phyloP scores from a whole-genome alignment of 2,329 filamentous ascomycete genomes.

The Biscogniauxia marginata region DNA sequence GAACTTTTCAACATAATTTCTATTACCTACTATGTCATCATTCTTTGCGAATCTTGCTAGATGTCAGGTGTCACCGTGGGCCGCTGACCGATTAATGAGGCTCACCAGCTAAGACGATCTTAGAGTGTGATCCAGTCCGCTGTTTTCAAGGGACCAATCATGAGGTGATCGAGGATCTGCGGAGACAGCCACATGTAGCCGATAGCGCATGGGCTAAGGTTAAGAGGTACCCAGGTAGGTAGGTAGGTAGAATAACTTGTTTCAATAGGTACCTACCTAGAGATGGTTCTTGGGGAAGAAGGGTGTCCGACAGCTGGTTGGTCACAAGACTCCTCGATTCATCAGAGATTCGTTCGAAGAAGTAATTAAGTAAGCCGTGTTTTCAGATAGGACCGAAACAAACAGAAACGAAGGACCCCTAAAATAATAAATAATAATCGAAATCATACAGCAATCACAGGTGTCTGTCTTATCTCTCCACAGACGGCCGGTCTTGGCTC shows the following conservation, averaged over 20 bases:
- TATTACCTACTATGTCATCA: background rate
- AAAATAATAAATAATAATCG: background rate
- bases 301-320: background rate
- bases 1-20: background rate
- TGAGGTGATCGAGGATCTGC: background rate
- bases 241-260: background rate
- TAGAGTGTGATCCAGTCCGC: background rate
- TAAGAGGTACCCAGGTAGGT: background rate
- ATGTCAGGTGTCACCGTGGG: background rate
- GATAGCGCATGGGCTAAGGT: background rate
- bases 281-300: too few species aligned
- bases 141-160: background rate
- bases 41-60: background rate
- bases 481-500: background rate
- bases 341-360: background rate
- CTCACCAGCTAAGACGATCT: background rate
- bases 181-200: background rate
- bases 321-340: background rate
- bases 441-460: background rate
- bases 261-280: background rate
- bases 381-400: background rate
- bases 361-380: background rate
- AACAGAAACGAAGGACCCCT: background rate
- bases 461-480: background rate
- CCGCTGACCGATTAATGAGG: background rate